These are phyloP conservation scores for Orbilia quercus DNA, from an alignment of 2,329 filamentous ascomycete genomes.

Conservation along the genomic window DNA sequence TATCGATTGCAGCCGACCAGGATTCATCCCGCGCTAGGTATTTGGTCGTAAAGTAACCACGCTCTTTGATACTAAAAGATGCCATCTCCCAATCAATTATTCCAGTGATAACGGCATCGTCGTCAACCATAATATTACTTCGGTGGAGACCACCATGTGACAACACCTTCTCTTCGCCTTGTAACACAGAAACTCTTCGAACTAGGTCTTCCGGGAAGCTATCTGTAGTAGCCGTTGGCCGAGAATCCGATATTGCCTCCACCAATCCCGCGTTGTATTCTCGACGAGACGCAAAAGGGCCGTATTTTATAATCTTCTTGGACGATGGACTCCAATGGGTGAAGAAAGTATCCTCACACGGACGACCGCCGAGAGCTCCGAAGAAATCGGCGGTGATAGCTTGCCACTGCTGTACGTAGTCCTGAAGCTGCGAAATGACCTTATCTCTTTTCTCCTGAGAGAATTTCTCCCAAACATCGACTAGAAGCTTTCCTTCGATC, in stretches of 20 bases:
- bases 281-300: too few species aligned
- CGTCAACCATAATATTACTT: too few species aligned
- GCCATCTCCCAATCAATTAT: not conserved
- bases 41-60: slow-evolving; percentile 1
- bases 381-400: not conserved
- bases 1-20: slow-evolving; percentile 1
- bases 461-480: not conserved
- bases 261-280: too few species aligned
- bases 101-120: too few species aligned
- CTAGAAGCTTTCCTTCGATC: not conserved
- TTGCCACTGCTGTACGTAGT: slow-evolving; percentile 5
- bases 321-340: slow-evolving; percentile 5
- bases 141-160: too few species aligned
- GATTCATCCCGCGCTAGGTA: slow-evolving; percentile 16
- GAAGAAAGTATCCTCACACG: slow-evolving; percentile 10
- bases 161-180: too few species aligned
- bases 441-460: slow-evolving; percentile 10
- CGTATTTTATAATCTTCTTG: too few species aligned
- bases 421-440: slow-evolving; percentile 1
- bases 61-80: slow-evolving; percentile 7
- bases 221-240: too few species aligned
- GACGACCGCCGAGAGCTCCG: slow-evolving; percentile 6
- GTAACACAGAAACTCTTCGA: too few species aligned
- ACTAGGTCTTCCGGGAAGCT: too few species aligned
- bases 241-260: too few species aligned